Base-by-base conservation (phyloP, 2,329 filamentous ascomycete genomes). In the Colletotrichum navitas region DNA sequence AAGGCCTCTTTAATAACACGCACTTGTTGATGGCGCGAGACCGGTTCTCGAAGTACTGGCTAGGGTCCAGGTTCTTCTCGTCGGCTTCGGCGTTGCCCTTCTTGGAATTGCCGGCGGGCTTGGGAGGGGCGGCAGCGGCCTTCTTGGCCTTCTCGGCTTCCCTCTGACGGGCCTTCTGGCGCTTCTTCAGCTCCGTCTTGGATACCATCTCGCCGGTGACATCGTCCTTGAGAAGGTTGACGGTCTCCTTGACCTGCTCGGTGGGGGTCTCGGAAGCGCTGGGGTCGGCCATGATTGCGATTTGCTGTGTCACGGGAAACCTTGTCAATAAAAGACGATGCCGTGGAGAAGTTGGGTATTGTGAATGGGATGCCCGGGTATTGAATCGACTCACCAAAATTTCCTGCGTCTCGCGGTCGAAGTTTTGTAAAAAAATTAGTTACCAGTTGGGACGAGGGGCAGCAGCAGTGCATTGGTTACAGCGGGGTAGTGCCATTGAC, bases 1-100 rank as follows among this genome's bases (percentile, higher is more conserved):
- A 26, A 49, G 3, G 8, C 5, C 2, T 16, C n/a, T 1, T 18
- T 11, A 11, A 29, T 21, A n/a, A 14, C 10, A 65, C 72, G 14
- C 36, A 74, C 71, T 92, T 92, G 82, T 93, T 92, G 85, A 97
- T 91, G 76, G 88, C 89, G 76, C 93, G 90, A 78, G 92, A 97
- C 74, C 96, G 93, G 80, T 98, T 97, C 85, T 99, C 96, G 81
- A 97, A 98, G 87, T 98, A 99, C 81, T 90, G 87, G 81, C 87
- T 88, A 43, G 87, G 87, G 69, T 87, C 87, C 68, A 88, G 81
- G 74, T 88, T 86, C 81, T 86, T 86, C 81, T 89, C 87, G 63
- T 80, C 79, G 39, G 85, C 87, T 80, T 97, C 92, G 79, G 94
- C 93, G 73, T 92, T 90, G 71, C 87, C 92, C 87, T 92, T 93